Percentiles rank a stretch among this genome's conserved stretches.
Conservation (phyloP, 345 rosid genomes). For the Eucalyptus tenuipes region DNA sequence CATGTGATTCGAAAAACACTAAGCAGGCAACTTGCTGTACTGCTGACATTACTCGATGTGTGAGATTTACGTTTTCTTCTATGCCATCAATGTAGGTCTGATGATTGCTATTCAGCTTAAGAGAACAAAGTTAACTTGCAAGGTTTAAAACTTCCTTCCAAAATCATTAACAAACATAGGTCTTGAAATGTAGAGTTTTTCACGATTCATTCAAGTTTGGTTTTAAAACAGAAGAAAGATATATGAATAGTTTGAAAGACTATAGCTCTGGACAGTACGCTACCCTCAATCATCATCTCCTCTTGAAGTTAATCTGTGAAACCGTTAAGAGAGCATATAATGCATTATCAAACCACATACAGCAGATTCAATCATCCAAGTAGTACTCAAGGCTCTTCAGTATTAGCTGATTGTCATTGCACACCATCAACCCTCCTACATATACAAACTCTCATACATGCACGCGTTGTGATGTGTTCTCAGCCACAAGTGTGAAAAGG, state of each 20-base stretch:
- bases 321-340: not conserved
- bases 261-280: not conserved
- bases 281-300: not conserved
- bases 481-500: not conserved
- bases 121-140: not conserved
- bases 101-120: not conserved
- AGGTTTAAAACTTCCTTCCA: not conserved
- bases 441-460: not conserved
- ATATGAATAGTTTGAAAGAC: not conserved
- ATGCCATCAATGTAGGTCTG: not conserved
- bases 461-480: not conserved
- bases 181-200: not conserved
- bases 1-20: not conserved
- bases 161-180: not conserved
- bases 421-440: not conserved
- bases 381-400: not conserved
- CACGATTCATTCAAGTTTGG: not conserved
- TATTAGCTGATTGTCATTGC: not conserved
- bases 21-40: not conserved
- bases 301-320: not conserved
- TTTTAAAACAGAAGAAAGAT: not conserved
- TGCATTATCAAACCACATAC: not conserved
- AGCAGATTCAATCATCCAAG: not conserved
- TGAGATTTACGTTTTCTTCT: not conserved
- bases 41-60: not conserved